Percentiles rank a stretch among this genome's conserved stretches.
phyloP scores from a whole-genome alignment of 176 grass and related monocot species.

The Paspalum vaginatum region DNA sequence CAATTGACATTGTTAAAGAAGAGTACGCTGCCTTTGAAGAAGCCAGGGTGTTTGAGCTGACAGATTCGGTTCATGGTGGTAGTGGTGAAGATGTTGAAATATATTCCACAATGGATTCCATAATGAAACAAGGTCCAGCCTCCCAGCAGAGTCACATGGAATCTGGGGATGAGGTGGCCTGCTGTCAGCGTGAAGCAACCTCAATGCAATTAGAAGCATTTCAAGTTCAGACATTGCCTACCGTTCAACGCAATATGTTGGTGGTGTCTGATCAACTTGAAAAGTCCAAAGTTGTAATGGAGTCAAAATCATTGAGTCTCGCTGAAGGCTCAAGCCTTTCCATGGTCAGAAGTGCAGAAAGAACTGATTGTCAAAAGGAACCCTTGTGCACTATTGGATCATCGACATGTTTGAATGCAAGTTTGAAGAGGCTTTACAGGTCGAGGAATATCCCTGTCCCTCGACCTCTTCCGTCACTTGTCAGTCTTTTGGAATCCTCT shows the following conservation, averaged over 20 bases:
- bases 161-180: slow-evolving; percentile 1
- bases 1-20: slow-evolving; percentile 59
- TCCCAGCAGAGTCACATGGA: slow-evolving; percentile 4
- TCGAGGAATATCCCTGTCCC: slow-evolving; percentile 84
- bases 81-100: slow-evolving; percentile 23
- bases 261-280: slow-evolving; percentile 15
- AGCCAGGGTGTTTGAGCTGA: neutral
- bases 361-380: slow-evolving; percentile 29
- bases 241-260: slow-evolving; percentile 13
- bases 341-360: slow-evolving; percentile 21
- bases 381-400: slow-evolving; percentile 48
- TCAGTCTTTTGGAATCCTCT: slow-evolving; percentile 58
- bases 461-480: slow-evolving; percentile 71
- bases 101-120: neutral
- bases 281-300: slow-evolving; percentile 23
- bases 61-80: slow-evolving; percentile 34
- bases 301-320: neutral
- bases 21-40: slow-evolving; percentile 35
- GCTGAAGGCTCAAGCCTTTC: slow-evolving; percentile 31
- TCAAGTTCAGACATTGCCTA: slow-evolving; percentile 23
- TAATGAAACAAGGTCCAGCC: neutral
- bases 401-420: slow-evolving; percentile 62
- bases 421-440: slow-evolving; percentile 86
- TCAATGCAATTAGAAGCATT: slow-evolving; percentile 10
- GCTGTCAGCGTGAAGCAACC: slow-evolving; percentile 16